Evolutionary conservation across 768 basidiomycete genomes (phyloP), one percentile per base, ranked within the genome.

Genomic region (Wakefieldia striispora): DNA sequence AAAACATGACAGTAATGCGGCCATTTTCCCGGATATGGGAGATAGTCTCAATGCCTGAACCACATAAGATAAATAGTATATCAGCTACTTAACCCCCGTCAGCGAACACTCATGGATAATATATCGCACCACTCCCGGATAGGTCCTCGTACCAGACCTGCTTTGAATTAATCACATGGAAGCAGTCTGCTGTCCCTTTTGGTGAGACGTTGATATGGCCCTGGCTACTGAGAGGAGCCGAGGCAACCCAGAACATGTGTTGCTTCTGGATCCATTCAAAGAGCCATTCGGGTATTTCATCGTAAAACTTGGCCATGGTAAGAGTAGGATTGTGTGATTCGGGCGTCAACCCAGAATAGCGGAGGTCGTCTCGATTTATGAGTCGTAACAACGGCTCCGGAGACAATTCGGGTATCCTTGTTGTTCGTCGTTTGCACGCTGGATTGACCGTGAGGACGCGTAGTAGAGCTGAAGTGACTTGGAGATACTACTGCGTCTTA

Each of bases 81-180:
- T 20, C 21, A 31, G 7, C 1, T 4, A 29, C 12, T 13, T 29
- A 4, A 16, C 13, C 19, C 24, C 5, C 16, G 21, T 49, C 36
- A 46, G 39, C 19, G 12, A 17, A 23, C 17, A 33, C 1, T 31
- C 10, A 6, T 13, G 13, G 5, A 12, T 7, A 13, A 10, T 17
- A 39, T 17, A 16, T 33, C 65, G 33, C 54, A 82, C 85, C 85
- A 51, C 82, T 82, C 6, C 86, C 86, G 6, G 78, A 76, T 23
- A 86, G 70, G 61, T 88, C 86, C 55, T 88, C 82, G 57, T 88
- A 89, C 84, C 84, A 88, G 8, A 84, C 83, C 45, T 67, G 71
- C 43, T 70, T 76, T 8, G 75, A 64, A 51, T 81, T 71, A 17
- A 77, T 72, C 41, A 87, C 62, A 54, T 82, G 83, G 60, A 89